Evolutionary conservation across 805 yeast species (phyloP), one percentile per base, ranked within the genome.

Genomic region (Ogataea minuta): DNA sequence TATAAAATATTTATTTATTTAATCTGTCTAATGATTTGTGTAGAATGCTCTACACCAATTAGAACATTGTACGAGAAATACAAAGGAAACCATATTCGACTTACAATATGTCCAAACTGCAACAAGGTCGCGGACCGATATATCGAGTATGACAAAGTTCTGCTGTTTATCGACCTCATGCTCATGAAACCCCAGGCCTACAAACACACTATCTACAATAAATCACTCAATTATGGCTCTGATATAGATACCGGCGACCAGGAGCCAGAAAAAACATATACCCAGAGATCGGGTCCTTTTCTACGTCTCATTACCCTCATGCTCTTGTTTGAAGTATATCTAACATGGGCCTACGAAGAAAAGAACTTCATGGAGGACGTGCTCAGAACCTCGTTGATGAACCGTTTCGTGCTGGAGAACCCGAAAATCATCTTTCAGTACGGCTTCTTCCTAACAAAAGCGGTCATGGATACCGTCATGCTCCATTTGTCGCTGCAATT

Each of bases 281-380:
- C 36, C 7, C 34, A 34, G 11, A 34, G 45, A 32, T 40, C 45
- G 20, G 44, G 46, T 2, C 46, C 53, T 0, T 51, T 53, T 11
- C 31, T 66, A n/a, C 62, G 91, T 21, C 62, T 84, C 25, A 64
- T 84, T 49, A 49, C 84, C 3, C 67, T 91, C 26, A 69, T 84
- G 37, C 66, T 85, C 0, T 70, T 93, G 11, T 88, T 91, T 53
- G 97, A 93, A 52, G 91, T 91, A 4, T 93, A 93, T 58, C 62
- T 93, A 36, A 80, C 79, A 1, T 93, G 99, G 98, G 95, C 95
- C 0, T 77, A 81, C 40, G 90, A 84, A 45, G 99, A 91, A 59
- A 78, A 76, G 49, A 74, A 71, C 39, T 53, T 54, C 27, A 46
- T 54, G 23, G 59, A 51, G 16, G 44, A 49, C 26, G 41, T 39